A percentile compares a stretch with the other conserved stretches of the same genome.
phyloP scores from a whole-genome alignment of 2,329 filamentous ascomycete genomes.

The Neofusicoccum kwambonambiense region DNA sequence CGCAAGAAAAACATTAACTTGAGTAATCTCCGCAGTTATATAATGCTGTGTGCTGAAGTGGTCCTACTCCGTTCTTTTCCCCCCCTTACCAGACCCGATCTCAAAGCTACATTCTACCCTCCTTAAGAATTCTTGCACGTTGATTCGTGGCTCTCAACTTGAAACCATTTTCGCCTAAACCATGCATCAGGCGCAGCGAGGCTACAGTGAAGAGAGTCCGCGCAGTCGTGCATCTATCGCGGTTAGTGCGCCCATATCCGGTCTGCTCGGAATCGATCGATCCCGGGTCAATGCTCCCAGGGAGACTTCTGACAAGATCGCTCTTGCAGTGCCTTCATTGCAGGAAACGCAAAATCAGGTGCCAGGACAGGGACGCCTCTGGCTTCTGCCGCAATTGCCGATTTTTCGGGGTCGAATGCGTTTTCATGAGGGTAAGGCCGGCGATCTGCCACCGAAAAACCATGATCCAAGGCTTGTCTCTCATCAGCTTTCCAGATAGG shows the following conservation, averaged over 20 bases:
- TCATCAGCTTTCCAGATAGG: not conserved
- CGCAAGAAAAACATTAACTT: too few species aligned
- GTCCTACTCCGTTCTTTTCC: not conserved
- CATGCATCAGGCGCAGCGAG: not conserved
- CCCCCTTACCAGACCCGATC: not conserved
- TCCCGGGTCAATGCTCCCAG: not conserved
- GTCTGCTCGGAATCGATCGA: not conserved
- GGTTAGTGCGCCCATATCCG: not conserved
- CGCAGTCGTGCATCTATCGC: not conserved
- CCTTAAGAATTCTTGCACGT: not conserved
- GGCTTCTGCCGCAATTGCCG: not conserved
- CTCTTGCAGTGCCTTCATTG: not conserved
- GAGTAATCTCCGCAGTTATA: too few species aligned
- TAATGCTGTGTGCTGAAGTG: too few species aligned
- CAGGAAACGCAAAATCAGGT: slow-evolving; percentile 4
- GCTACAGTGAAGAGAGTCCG: not conserved
- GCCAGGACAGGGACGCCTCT: not conserved
- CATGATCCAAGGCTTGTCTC: not conserved
- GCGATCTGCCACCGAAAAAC: not conserved
- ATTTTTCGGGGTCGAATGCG: not conserved
- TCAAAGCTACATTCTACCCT: not conserved
- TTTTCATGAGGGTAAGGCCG: not conserved
- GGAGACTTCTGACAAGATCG: not conserved
- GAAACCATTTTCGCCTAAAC: not conserved
- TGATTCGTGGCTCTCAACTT: not conserved